Evolutionary conservation across 805 yeast species (phyloP), one percentile per base, ranked within the genome.

Genomic region (Debaryomyces tyrocola): DNA sequence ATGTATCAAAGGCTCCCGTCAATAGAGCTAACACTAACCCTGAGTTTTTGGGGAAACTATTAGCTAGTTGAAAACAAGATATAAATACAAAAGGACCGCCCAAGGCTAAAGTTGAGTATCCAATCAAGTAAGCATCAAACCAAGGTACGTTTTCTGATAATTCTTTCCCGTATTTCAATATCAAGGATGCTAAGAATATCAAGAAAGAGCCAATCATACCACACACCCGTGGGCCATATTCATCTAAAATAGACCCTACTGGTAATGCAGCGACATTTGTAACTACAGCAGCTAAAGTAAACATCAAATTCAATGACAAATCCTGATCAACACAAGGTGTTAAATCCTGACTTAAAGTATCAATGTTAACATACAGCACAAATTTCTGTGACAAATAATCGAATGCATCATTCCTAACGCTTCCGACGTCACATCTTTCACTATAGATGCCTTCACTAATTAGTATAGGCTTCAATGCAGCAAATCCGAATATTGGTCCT

Each of bases 51-150:
- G 96, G 96, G 67, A 90, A 88, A 21, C 87, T 79, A 62, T 90
- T 91, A 6, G 97, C 68, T 62, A 91, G 73, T 59, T 91, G 97
- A 76, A 91, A 90, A 50, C 90, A 82, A 14, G 96, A 85, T 47
- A 92, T 90, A 62, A 88, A 91, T 17, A 87, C 91, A 68, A 91
- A 90, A 8, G 98, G 98, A 4, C 98, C 97, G 6, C 96, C 96
- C 47, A 90, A 71, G 0, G 97, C 97, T 20, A 91, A 70, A 12
- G 79, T 64, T 2, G 85, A 71, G 63, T 88, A 92, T 0, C 97
- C 98, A 7, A 67, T 46, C 33, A 89, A 63, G 63, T 87, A 90
- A 3, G 84, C 82, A 63, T 90, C 97, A 37, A 78, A 54, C 34
- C 34, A 31, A 12, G 33, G 20, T 12, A 37, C 10, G 8, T 21